Evolutionary conservation across 768 basidiomycete species (phyloP).

Genomic region (Leccinum disarticulatum): DNA sequence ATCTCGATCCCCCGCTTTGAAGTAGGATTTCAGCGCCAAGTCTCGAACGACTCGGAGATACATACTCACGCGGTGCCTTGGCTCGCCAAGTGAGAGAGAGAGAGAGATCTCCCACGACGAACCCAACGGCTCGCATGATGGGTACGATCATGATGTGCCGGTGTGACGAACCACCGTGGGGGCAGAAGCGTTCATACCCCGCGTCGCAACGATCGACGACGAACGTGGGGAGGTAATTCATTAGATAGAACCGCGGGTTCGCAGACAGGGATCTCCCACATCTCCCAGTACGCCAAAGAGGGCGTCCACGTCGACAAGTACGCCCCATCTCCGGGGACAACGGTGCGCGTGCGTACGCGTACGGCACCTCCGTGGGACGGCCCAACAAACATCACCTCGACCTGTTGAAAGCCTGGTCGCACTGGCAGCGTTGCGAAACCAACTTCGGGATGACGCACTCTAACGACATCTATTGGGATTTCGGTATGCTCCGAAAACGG

Average conservation of each 20-base stretch:
- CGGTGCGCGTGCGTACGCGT: neutral
- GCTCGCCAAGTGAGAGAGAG: neutral
- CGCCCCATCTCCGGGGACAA: neutral
- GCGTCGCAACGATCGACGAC: neutral
- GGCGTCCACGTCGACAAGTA: neutral
- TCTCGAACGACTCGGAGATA: neutral
- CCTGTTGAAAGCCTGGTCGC: neutral
- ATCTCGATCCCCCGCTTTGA: neutral
- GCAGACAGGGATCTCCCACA: neutral
- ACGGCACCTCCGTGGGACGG: neutral
- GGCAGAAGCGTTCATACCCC: neutral
- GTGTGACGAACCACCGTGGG: neutral
- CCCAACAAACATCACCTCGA: neutral
- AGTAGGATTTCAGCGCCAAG: neutral
- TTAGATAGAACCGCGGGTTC: neutral
- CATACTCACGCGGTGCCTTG: neutral
- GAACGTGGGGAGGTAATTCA: neutral
- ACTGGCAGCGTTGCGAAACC: neutral
- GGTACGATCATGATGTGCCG: neutral
- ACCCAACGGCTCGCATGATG: neutral
- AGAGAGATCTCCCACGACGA: neutral
- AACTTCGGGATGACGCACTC: neutral
- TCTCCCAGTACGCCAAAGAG: neutral
- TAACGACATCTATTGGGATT: neutral
- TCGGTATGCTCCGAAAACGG: neutral